Conservation (phyloP, 75 land plant genomes). For the Gnetum montanum region DNA sequence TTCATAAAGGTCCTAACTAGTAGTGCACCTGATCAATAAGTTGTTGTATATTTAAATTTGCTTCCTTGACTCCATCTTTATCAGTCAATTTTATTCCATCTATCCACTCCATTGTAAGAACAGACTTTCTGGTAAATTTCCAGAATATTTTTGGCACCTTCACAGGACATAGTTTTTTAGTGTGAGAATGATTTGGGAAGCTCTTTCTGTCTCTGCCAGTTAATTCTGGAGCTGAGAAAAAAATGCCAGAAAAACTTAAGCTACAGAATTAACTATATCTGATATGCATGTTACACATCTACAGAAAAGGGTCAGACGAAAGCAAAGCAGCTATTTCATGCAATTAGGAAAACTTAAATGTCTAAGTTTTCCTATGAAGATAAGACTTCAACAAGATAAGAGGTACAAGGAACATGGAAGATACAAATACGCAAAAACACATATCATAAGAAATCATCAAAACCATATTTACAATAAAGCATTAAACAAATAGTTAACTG, state of each 20-base stretch:
- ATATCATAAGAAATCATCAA: slow-evolving; percentile 1
- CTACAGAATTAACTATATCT: background rate
- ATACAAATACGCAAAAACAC: background rate
- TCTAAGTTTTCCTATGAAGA: no score
- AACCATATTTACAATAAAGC: no score
- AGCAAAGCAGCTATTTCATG: background rate
- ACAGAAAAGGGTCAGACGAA: no score
- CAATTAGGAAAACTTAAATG: no score
- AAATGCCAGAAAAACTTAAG: background rate
- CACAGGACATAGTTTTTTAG: slow-evolving; percentile 17
- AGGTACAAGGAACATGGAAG: no score
- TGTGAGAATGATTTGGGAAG: background rate
- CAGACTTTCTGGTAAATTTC: slow-evolving; percentile 66
- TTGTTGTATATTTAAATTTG: slow-evolving; percentile 44
- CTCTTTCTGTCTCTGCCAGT: slow-evolving; percentile 7
- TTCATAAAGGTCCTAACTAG: no score
- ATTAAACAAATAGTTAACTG: no score
- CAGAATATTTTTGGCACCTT: slow-evolving; percentile 93
- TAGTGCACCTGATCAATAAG: slow-evolving; percentile 77
- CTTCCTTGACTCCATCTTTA: slow-evolving; percentile 30
- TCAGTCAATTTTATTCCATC: slow-evolving; percentile 95
- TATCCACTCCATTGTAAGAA: slow-evolving; percentile 99
- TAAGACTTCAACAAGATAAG: no score
- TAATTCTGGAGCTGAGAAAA: background rate
- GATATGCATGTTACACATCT: no score